Evolutionary conservation across 2,329 filamentous ascomycete genomes (phyloP), one percentile per base, ranked within the genome.

Genomic region (Alternaria arborescens): DNA sequence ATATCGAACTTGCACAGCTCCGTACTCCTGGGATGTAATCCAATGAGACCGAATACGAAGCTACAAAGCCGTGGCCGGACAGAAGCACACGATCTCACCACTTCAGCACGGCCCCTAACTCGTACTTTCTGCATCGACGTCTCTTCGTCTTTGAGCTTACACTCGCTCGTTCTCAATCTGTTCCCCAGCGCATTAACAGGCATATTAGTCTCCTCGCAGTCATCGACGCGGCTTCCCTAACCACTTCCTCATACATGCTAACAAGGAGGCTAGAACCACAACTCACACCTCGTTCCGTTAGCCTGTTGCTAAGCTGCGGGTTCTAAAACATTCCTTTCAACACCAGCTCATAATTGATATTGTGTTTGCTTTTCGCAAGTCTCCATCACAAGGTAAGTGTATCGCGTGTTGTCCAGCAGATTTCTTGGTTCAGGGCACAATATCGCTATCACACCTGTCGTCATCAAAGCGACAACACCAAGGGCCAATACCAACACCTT

Each of bases 21-120:
- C 32, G 58, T 61, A 52, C 12, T n/a, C 41, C 44, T 34, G 5
- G n/a, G 36, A 24, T n/a, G 1, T 11, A 34, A 26, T 32, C 12
- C 14, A 52, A 11, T 40, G 11, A 28, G 10, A 44, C 20, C 36
- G 32, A 6, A 24, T 38, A 50, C 46, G 65, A 36, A 60, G 52
- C 38, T 24, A 67, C 64, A 59, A 28, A 18, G 20, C 41, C 38
- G 18, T n/a, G 14, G 41, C 50, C 43, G 44, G 52, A 48, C 18
- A 42, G 40, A 57, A 64, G 41, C 38, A 36, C 20, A 53, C 47
- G 26, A 48, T 24, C 43, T 56, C 50, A 62, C 42, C 60, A 68
- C 52, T 54, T 63, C 63, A 66, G 52, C 52, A 36, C 38, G 52
- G 34, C 43, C 52, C 44, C 34, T 48, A 38, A 43, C 32, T 46